Evolutionary conservation across 225 moss, liverwort and hornwort species (phyloP).

Genomic region (Marchantia paleacea): DNA sequence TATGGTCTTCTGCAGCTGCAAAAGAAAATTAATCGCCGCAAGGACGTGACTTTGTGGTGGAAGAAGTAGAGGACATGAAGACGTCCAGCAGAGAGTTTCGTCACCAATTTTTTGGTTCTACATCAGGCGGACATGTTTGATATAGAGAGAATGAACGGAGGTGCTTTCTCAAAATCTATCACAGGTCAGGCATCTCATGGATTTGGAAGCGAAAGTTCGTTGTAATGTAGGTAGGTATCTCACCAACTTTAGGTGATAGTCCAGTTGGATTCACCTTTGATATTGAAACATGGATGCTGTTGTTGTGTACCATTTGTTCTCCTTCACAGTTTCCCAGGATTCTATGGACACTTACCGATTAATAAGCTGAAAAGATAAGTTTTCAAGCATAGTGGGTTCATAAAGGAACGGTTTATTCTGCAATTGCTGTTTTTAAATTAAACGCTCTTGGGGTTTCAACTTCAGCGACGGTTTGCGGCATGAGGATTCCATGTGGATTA

Average conservation of each 20-base stretch:
- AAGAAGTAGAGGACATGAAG: constrained; percentile 47
- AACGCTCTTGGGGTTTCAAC: neutral
- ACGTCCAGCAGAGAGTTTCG: neutral
- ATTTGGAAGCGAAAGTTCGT: neutral
- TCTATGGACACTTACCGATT: neutral
- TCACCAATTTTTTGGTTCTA: neutral
- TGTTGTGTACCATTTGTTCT: neutral
- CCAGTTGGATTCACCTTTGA: neutral
- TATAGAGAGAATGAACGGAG: neutral
- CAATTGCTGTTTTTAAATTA: neutral
- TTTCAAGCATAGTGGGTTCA: neutral
- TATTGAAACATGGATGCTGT: neutral
- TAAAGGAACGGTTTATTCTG: neutral
- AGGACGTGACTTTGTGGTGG: constrained; percentile 90
- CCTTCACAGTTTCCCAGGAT: neutral
- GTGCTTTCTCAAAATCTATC: neutral
- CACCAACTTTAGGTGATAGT: neutral
- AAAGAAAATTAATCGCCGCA: constrained; percentile 89
- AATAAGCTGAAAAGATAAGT: constrained; percentile 3
- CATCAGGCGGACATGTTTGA: constrained; percentile 2
- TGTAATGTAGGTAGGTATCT: neutral
- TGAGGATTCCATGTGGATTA: neutral
- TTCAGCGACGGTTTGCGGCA: neutral
- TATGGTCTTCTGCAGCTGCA: constrained; percentile 88
- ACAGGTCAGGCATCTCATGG: neutral